A percentile compares a stretch with the other conserved stretches of the same genome.
Conservation (phyloP, 345 rosid genomes). For the Excoecaria agallocha region DNA sequence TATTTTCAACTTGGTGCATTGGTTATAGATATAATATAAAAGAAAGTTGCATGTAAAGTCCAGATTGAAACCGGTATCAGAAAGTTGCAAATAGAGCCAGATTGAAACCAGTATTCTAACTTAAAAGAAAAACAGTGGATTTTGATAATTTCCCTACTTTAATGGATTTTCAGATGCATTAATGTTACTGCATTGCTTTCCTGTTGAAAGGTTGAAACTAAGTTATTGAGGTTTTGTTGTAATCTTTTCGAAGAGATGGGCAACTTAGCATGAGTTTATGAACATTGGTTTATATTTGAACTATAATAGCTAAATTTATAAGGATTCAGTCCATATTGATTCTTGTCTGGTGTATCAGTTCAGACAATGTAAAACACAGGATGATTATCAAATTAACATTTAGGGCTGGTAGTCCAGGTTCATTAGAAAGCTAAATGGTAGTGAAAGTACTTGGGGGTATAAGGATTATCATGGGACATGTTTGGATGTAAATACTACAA, state of each 20-base stretch:
- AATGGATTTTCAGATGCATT: not conserved
- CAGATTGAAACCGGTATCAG: not conserved
- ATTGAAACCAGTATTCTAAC: not conserved
- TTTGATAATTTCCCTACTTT: not conserved
- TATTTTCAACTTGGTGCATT: not conserved
- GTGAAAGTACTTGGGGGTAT: not conserved
- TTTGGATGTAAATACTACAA: not conserved
- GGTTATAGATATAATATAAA: not conserved
- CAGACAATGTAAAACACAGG: not conserved
- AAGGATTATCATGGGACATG: not conserved
- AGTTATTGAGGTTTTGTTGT: not conserved
- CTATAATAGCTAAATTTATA: not conserved
- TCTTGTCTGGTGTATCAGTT: not conserved
- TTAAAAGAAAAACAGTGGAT: not conserved
- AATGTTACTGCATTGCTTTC: not conserved
- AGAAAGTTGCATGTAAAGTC: not conserved
- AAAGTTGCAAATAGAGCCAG: not conserved
- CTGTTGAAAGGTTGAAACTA: not conserved
- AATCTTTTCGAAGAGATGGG: not conserved
- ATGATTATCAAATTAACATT: not conserved
- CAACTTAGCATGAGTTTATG: not conserved
- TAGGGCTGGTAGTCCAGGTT: not conserved
- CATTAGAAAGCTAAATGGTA: not conserved
- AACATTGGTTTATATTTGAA: not conserved
- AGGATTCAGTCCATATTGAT: not conserved